Evolutionary conservation across 108 stramenopile genomes (phyloP), one percentile per base, ranked within the genome.

Genomic region (Aurantiochytrium sp.): DNA sequence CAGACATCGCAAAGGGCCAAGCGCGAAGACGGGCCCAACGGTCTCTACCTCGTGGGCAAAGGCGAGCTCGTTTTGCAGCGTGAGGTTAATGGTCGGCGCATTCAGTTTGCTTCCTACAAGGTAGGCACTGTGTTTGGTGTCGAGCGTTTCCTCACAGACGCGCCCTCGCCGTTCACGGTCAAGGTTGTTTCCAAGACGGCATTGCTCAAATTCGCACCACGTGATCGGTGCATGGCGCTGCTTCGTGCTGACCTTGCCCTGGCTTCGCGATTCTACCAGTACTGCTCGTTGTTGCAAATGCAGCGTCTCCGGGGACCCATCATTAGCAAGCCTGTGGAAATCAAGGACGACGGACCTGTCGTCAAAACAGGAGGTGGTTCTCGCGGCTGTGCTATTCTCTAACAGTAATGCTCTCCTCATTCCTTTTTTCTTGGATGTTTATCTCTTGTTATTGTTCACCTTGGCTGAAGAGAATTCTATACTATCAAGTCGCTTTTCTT

Each of bases 261-360:
- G 23, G 76, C 76, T 53, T 47, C 76, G 51, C 45, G 76, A 16
- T 83, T 83, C 51, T 83, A 83, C 76, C 76, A 83, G 51, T 83
- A 83, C 76, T 83, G 76, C 28, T 21, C 76, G 45, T 45, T 83
- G 10, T 23, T 83, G 45, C 76, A 83, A 45, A 83, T 83, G 76
- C 76, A 83, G 76, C 45, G 76, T 53, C 76, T 83, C 10, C 76
- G 76, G 6, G 76, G 76, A 6, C 76, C 76, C n/a, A 83, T 83
- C 76, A 47, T 83, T 47, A 83, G 76, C 76, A 47, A 53, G 76
- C 76, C 76, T n/a, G 28, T 83, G 45, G 76, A 83, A 12, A 23
- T 53, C 1, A 53, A 53, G 12, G 76, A 83, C 6, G 49, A 83
- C 16, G 49, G 28, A 45, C 51, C 76, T 45, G 76, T 83, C 43